Evolutionary conservation across 495 filamentous ascomycete species (phyloP).

Genomic region (Xylaria palmicola): DNA sequence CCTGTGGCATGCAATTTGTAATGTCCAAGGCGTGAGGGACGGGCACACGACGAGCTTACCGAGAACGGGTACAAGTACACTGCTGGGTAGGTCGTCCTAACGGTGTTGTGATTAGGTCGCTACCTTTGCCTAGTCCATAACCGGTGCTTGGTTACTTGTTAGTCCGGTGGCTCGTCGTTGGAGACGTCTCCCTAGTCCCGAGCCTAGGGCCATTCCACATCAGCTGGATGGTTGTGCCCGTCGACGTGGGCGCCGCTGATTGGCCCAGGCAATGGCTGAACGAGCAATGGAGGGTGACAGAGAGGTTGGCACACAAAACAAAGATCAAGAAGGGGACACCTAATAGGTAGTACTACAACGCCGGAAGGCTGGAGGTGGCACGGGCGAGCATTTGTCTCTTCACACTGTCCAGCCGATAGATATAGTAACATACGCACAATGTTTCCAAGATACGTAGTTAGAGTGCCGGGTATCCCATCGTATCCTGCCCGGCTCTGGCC

Average conservation of each 20-base stretch:
- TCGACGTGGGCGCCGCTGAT: conserved; percentile 34
- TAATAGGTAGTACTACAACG: background rate
- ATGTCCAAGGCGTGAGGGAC: background rate
- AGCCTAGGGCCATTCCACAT: conserved; percentile 17
- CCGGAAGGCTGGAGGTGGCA: too few species aligned
- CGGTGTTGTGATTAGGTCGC: background rate
- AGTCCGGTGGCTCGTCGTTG: conserved; percentile 22
- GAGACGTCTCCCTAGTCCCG: conserved; percentile 22
- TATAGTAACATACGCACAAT: too few species aligned
- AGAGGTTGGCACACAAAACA: conserved; percentile 29
- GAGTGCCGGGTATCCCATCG: too few species aligned
- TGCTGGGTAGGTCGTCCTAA: background rate
- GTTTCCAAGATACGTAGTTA: too few species aligned
- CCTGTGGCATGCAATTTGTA: conserved; percentile 8
- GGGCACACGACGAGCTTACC: background rate
- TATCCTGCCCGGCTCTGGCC: too few species aligned
- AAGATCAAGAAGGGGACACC: background rate
- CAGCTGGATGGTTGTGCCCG: conserved; percentile 27
- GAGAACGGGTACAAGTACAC: background rate
- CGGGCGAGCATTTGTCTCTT: too few species aligned
- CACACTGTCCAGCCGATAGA: conserved; percentile 9
- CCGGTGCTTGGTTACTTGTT: conserved; percentile 26
- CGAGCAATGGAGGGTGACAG: conserved; percentile 30
- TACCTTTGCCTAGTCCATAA: conserved; percentile 13
- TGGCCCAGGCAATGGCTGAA: conserved; percentile 26